phyloP scores from a whole-genome alignment of 345 rosid species.

The Brassica rapa region DNA sequence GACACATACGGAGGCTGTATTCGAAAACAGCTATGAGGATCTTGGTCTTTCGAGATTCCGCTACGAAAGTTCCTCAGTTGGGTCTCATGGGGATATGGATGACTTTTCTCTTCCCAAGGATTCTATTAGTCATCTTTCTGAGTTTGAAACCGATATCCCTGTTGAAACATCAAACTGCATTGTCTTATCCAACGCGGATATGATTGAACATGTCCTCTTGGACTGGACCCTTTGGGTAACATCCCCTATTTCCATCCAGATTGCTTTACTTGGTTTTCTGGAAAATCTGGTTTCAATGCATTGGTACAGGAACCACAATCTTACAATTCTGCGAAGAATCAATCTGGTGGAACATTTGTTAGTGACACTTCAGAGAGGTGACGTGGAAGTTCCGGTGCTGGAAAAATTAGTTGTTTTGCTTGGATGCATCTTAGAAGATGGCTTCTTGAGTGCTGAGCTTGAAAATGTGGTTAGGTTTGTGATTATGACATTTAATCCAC shows the following conservation, averaged over 20 bases:
- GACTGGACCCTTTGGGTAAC: constrained; percentile 99
- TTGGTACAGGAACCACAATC: constrained; percentile 98
- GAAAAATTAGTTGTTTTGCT: constrained; percentile 95
- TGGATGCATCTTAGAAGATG: constrained; percentile 98
- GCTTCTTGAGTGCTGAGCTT: constrained; percentile 88
- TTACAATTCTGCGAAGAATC: constrained; percentile 85
- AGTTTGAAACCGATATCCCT: constrained; percentile 79
- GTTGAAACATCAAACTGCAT: constrained; percentile 95
- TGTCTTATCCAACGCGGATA: constrained; percentile 91
- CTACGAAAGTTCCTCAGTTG: constrained; percentile 81
- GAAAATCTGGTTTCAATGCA: constrained; percentile 99
- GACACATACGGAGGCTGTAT: constrained; percentile 55
- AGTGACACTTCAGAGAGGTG: constrained; percentile 97
- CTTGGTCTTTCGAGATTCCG: constrained; percentile 73
- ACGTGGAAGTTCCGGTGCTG: constrained; percentile 94
- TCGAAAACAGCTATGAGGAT: constrained; percentile 78
- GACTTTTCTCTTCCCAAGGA: constrained; percentile 90
- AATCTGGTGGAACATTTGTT: constrained; percentile 94
- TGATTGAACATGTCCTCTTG: constrained; percentile 98
- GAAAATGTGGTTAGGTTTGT: constrained; percentile 96
- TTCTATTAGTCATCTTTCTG: constrained; percentile 88
- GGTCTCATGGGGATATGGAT: constrained; percentile 94
- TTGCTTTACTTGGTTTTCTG: constrained; percentile 88
- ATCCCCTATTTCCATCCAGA: constrained; percentile 89
- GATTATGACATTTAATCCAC: constrained; percentile 97